Percentiles rank a stretch among this genome's conserved stretches.
Conservation (phyloP, 306 rosid species). For the Delonix regia region DNA sequence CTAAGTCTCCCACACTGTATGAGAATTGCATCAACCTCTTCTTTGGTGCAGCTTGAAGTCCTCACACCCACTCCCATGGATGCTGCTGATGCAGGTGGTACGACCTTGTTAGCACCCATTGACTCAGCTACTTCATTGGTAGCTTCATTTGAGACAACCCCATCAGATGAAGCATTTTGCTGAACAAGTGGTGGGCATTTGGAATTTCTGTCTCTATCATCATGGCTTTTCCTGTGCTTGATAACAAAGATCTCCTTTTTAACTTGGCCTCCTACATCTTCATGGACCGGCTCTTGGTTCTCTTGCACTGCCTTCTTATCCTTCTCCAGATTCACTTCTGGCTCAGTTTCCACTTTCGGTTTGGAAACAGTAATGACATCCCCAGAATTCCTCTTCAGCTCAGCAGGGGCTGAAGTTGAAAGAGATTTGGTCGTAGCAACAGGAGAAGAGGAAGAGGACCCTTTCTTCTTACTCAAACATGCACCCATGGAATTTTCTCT, state of each 20-base stretch:
- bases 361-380: conserved; percentile 31
- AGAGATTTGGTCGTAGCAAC: conserved; percentile 28
- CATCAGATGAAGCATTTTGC: conserved; percentile 26
- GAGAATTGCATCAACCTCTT: conserved; percentile 92
- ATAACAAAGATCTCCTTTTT: conserved; percentile 81
- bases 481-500: conserved; percentile 64
- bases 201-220: conserved; percentile 58
- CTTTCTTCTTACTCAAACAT: conserved; percentile 88
- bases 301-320: conserved; percentile 28
- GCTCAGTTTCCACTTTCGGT: conserved; percentile 25
- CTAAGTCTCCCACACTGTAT: conserved; percentile 93
- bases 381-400: conserved; percentile 20
- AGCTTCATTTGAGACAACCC: conserved; percentile 1
- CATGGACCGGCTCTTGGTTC: conserved; percentile 34
- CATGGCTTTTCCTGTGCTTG: conserved; percentile 88
- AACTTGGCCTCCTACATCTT: conserved; percentile 35
- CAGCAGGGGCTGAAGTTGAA: conserved; percentile 38
- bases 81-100: conserved; percentile 33
- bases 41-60: conserved; percentile 90
- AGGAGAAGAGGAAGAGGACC: conserved; percentile 32
- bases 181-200: conserved; percentile 40
- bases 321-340: conserved; percentile 38
- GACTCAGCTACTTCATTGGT: conserved; percentile 15
- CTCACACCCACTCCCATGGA: conserved; percentile 54
- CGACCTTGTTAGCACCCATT: conserved; percentile 1